Conservation (phyloP, 2,329 filamentous ascomycete species). For the Fusarium sp. region DNA sequence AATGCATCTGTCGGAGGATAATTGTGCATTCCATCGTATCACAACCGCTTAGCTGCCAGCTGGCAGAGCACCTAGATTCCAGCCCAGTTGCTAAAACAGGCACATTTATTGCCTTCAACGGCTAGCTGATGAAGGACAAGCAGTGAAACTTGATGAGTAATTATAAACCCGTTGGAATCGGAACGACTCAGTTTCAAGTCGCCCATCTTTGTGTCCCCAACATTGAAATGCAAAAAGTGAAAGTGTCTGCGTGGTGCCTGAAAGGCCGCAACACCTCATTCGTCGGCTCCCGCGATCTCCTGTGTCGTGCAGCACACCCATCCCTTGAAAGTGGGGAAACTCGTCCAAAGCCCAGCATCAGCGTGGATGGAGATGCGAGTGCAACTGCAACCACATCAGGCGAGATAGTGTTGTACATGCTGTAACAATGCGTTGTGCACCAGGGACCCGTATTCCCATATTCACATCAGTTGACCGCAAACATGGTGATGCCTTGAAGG, state of each 20-base stretch:
- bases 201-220: constrained; percentile 12
- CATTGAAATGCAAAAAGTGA: constrained; percentile 3
- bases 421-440: not conserved
- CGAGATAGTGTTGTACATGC: constrained; percentile 14
- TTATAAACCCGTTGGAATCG: not conserved
- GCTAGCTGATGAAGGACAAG: not conserved
- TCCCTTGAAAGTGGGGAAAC: constrained; percentile 9
- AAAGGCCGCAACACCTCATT: constrained; percentile 32
- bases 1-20: not conserved
- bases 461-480: not conserved
- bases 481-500: not conserved
- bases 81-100: not conserved
- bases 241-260: constrained; percentile 33
- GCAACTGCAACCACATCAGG: constrained; percentile 27
- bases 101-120: not conserved
- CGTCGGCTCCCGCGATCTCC: constrained; percentile 33
- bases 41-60: constrained; percentile 9
- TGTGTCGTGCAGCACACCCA: constrained; percentile 42
- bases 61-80: not conserved
- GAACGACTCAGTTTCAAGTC: not conserved
- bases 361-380: constrained; percentile 16
- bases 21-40: not conserved
- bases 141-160: not conserved
- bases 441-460: not conserved
- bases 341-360: constrained; percentile 20